Evolutionary conservation across 176 grass and related monocot species (phyloP), one percentile per base, ranked within the genome.

Genomic region (Carex cristatella): DNA sequence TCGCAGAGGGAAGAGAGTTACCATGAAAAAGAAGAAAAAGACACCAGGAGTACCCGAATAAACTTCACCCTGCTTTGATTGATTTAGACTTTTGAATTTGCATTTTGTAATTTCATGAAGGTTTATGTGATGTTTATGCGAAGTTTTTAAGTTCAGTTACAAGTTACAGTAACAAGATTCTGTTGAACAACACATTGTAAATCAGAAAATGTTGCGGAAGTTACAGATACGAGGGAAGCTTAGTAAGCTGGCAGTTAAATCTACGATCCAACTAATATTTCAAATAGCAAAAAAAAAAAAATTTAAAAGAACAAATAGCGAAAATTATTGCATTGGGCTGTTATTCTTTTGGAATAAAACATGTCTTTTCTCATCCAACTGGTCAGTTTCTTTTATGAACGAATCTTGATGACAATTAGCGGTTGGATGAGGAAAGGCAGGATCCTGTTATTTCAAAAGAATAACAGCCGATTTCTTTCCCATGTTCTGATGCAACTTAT

Each of bases 1-100:
- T 15, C 90, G 94, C 5, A 98, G 94, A 86, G 95, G 93, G 53
- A 93, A 84, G 93, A 95, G 83, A 84, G 88, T 91, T 83, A 31
- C 88, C 3, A 92, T 94, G 18, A 92, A 92, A 59, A 93, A 93
- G 63, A 97, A 97, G 92, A 94, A 92, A 84, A 92, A 91, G 10
- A 37, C 81, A 14, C 10, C 94, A 56, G 31, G 80, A 56, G 31
- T 68, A 75, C 60, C 51, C 37, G 13, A 64, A 23, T 81, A 81
- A 81, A 38, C 12, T 65, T 81, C 4, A 48, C 10, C 19, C 6
- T 81, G n/a, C 14, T 58, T 37, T 40, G 2, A 15, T 81, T 65
- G 37, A 64, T 27, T 55, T 65, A 10, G 35, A 37, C 12, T 37
- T 61, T 56, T 56, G 5, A 81, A 65, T 81, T 81, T 81, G 35